Evolutionary conservation across 768 basidiomycete genomes (phyloP).

Genomic region (Hirschioporus abietinus): DNA sequence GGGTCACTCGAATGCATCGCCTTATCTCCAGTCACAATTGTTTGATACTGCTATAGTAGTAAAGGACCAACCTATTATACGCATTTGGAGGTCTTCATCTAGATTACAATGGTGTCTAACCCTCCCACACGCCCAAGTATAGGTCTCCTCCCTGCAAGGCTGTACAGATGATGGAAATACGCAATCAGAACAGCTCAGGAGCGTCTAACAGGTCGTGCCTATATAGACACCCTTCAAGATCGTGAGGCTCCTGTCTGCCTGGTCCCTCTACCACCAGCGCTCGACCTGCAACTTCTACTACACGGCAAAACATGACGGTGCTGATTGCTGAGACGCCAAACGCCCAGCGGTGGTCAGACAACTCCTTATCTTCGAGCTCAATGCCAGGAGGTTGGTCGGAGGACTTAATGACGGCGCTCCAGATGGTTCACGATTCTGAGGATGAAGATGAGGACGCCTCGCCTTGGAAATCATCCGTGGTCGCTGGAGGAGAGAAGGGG

Average conservation of each 20-base stretch:
- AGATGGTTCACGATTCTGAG: neutral
- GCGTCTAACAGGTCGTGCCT: neutral
- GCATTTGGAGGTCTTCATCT: neutral
- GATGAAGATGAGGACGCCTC: neutral
- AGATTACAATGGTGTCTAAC: neutral
- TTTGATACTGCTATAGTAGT: too few relatives aligned
- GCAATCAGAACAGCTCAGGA: neutral
- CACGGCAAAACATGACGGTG: neutral
- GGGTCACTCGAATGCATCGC: neutral
- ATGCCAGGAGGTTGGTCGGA: neutral
- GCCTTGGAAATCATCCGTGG: slow-evolving; percentile 1
- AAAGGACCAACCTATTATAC: neutral
- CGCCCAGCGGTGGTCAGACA: neutral
- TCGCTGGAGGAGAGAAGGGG: slow-evolving; percentile 28
- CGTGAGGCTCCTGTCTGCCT: neutral
- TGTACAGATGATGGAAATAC: neutral
- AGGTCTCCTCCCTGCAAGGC: neutral
- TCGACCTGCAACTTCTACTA: neutral
- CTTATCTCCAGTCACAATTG: neutral
- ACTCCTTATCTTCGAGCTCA: neutral
- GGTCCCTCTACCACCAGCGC: neutral
- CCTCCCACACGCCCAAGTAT: neutral
- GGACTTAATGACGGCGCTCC: neutral
- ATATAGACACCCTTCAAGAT: neutral
- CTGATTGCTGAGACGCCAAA: neutral